Conservation (phyloP, 2,329 filamentous ascomycete species). For the Lasiodiplodia hormozganensis region DNA sequence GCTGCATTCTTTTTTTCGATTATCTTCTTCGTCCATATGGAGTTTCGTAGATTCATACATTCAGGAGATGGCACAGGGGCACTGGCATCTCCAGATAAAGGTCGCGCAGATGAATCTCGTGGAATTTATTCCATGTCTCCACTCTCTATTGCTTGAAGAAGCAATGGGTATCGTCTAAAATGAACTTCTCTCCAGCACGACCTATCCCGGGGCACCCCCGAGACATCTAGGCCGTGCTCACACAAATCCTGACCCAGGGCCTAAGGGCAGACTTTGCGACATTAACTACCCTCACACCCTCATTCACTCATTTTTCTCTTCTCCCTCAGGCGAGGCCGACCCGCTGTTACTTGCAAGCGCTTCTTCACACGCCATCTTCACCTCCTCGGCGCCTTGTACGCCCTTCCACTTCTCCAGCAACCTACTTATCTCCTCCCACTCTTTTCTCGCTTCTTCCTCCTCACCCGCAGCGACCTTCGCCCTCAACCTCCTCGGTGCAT, state of each 20-base stretch:
- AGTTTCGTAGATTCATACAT: too few species aligned
- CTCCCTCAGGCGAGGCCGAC: neutral
- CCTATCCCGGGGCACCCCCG: neutral
- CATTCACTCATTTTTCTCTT: conserved; percentile 1
- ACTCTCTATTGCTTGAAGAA: neutral
- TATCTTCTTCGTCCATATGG: too few species aligned
- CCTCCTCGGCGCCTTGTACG: conserved; percentile 51
- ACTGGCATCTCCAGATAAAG: neutral
- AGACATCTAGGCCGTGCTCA: neutral
- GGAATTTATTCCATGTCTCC: neutral
- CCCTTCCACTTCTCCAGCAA: conserved; percentile 53
- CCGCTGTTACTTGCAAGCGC: neutral
- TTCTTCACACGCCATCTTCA: conserved; percentile 47
- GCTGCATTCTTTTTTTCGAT: too few species aligned
- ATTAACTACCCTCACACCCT: neutral
- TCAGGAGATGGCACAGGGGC: neutral
- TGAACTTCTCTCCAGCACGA: neutral
- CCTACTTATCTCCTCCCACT: conserved; percentile 53
- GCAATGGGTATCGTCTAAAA: neutral
- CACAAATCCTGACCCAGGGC: neutral
- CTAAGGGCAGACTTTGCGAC: neutral
- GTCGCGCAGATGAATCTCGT: neutral
- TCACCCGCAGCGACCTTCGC: conserved; percentile 66
- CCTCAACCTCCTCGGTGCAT: conserved; percentile 66
- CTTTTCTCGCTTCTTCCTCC: conserved; percentile 63